phyloP scores from a whole-genome alignment of 352 stramenopile species.

The Phytophthora sojae region DNA sequence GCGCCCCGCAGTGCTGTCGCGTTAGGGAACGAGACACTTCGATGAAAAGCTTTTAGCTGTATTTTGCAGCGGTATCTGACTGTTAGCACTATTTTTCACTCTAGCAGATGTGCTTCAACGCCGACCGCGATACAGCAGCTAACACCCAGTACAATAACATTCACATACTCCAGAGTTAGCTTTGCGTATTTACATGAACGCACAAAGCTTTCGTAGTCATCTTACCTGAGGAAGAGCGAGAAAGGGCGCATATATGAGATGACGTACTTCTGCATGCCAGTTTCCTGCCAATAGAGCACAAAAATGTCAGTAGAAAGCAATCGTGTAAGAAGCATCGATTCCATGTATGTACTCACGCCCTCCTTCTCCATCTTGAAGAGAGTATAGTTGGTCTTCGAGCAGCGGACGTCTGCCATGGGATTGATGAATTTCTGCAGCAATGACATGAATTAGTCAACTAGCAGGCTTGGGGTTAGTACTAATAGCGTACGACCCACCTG shows the following conservation, averaged over 20 bases:
- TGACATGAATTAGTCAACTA: not conserved
- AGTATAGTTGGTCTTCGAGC: slow-evolving; percentile 69
- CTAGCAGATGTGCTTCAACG: slow-evolving; percentile 71
- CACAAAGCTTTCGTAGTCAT: not conserved
- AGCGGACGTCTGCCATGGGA: slow-evolving; percentile 73
- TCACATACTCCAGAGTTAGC: not conserved
- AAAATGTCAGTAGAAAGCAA: not conserved
- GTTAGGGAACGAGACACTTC: not conserved
- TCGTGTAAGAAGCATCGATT: not conserved
- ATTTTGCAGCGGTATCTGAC: slow-evolving; percentile 10
- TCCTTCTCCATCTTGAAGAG: slow-evolving; percentile 87
- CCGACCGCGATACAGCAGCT: slow-evolving; percentile 80
- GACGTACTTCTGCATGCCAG: slow-evolving; percentile 76
- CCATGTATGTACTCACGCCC: slow-evolving; percentile 44
- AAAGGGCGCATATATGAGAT: slow-evolving; percentile 81
- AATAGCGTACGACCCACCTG: slow-evolving; percentile 33
- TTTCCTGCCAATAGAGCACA: slow-evolving; percentile 46
- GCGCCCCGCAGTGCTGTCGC: slow-evolving; percentile 6
- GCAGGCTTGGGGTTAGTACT: not conserved
- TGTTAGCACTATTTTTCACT: slow-evolving; percentile 29
- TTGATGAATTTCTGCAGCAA: slow-evolving; percentile 83
- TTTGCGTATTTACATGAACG: not conserved
- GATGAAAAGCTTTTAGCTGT: slow-evolving; percentile 13
- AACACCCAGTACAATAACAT: slow-evolving; percentile 10
- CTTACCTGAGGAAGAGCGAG: slow-evolving; percentile 80